Percentiles rank a stretch among this genome's conserved stretches.
These are phyloP conservation scores for Aspergillus pseudotamarii DNA, from an alignment of 2,329 filamentous ascomycete species.

Conservation along the genomic window DNA sequence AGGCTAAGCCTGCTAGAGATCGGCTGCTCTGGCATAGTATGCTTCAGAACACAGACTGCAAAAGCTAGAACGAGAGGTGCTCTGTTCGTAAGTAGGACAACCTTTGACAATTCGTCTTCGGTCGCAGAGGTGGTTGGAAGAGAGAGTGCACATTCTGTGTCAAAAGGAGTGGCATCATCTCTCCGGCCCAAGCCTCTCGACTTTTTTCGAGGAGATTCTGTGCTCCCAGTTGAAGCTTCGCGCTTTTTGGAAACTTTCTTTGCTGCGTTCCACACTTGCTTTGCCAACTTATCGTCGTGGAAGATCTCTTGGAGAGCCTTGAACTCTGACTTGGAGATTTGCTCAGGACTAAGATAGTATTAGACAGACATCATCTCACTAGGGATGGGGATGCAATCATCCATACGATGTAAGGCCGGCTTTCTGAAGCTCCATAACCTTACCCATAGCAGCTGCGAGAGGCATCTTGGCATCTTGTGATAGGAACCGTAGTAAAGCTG, in stretches of 20 bases:
- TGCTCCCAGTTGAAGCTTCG: slow-evolving; percentile 37
- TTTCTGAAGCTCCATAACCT: slow-evolving; percentile 57
- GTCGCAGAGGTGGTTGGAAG: slow-evolving; percentile 40
- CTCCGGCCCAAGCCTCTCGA: slow-evolving; percentile 27
- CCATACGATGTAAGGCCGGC: slow-evolving; percentile 48
- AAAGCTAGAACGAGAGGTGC: slow-evolving; percentile 83
- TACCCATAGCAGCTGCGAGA: slow-evolving; percentile 57
- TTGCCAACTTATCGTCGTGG: slow-evolving; percentile 57
- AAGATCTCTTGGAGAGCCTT: slow-evolving; percentile 47
- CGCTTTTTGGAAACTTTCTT: slow-evolving; percentile 62
- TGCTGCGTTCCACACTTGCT: slow-evolving; percentile 60
- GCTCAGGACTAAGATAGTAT: slow-evolving; percentile 34
- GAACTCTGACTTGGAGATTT: slow-evolving; percentile 53
- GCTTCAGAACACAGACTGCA: slow-evolving; percentile 70
- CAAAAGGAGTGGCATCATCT: slow-evolving; percentile 28
- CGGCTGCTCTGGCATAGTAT: slow-evolving; percentile 85
- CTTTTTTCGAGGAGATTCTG: slow-evolving; percentile 42
- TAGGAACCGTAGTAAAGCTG: slow-evolving; percentile 58
- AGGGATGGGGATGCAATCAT: neutral
- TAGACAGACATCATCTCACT: slow-evolving; percentile 5
- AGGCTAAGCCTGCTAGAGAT: slow-evolving; percentile 81
- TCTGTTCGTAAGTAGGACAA: slow-evolving; percentile 71
- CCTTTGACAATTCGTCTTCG: slow-evolving; percentile 62
- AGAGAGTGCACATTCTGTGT: slow-evolving; percentile 37
- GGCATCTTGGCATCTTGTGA: slow-evolving; percentile 61